Conservation (phyloP, 768 basidiomycete species). For the Leccinum truebloodii region DNA sequence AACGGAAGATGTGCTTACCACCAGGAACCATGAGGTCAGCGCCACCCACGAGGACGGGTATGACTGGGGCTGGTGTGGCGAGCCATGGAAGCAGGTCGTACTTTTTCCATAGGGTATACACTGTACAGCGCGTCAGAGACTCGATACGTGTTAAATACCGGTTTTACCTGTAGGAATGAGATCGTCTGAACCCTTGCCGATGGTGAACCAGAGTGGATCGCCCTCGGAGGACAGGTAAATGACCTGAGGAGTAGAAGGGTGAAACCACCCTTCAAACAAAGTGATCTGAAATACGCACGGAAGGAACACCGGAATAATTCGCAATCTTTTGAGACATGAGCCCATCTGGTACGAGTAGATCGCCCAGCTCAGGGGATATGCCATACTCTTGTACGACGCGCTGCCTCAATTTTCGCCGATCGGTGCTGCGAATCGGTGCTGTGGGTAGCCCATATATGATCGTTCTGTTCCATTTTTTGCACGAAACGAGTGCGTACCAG, state of each 20-base stretch:
- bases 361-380: constrained; percentile 57
- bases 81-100: constrained; percentile 66
- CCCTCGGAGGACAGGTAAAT: constrained; percentile 64
- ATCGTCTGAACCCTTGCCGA: constrained; percentile 66
- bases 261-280: not conserved
- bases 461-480: not conserved
- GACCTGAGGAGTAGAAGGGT: constrained; percentile 41
- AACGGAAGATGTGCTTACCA: constrained; percentile 45
- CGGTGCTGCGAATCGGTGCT: constrained; percentile 72
- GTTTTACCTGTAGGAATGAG: constrained; percentile 67
- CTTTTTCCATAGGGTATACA: constrained; percentile 81
- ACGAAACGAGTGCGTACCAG: constrained; percentile 36
- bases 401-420: constrained; percentile 70
- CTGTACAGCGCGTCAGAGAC: constrained; percentile 26
- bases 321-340: constrained; percentile 66
- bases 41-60: constrained; percentile 72
- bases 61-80: constrained; percentile 70
- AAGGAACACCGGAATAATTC: constrained; percentile 63
- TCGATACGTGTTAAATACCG: not conserved
- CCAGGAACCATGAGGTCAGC: constrained; percentile 90
- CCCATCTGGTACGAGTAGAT: constrained; percentile 73
- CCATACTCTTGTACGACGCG: constrained; percentile 51
- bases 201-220: constrained; percentile 77
- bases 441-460: constrained; percentile 1
- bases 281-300: constrained; percentile 41